Conservation (phyloP, 805 yeast genomes). For the Danielia reshetovae region DNA sequence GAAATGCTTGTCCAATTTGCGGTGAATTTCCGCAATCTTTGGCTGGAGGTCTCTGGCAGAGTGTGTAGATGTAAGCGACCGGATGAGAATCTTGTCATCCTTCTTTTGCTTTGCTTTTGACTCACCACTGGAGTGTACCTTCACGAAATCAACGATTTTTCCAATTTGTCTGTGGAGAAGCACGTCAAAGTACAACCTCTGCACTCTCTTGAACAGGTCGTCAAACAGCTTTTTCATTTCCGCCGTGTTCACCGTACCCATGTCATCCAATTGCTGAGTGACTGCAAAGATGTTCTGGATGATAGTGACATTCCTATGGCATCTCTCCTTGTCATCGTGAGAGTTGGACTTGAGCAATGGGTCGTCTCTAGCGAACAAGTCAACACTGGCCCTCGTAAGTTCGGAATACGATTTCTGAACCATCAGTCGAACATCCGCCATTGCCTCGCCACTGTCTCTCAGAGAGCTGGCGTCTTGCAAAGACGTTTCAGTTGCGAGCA, state of each 20-base stretch:
- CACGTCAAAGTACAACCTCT: conserved; percentile 31
- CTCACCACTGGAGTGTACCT: conserved; percentile 50
- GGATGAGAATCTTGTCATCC: conserved; percentile 56
- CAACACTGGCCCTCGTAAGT: conserved; percentile 30
- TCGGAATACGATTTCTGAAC: conserved; percentile 28
- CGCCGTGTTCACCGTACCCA: conserved; percentile 20
- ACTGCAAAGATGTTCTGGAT: conserved; percentile 36
- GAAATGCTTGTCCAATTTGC: conserved; percentile 56
- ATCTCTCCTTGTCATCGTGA: conserved; percentile 42
- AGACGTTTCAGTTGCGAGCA: conserved; percentile 31
- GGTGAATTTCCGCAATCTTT: conserved; percentile 52
- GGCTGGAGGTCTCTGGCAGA: conserved; percentile 55
- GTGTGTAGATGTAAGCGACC: conserved; percentile 52
- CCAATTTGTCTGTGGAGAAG: conserved; percentile 48
- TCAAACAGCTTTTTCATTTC: conserved; percentile 24
- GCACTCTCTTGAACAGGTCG: conserved; percentile 24
- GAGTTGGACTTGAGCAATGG: conserved; percentile 41
- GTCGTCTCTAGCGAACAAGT: conserved; percentile 37
- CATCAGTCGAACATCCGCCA: conserved; percentile 18
- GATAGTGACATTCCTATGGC: conserved; percentile 36
- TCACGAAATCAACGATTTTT: conserved; percentile 63
- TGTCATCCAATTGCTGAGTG: conserved; percentile 29
- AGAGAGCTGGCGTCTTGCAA: conserved; percentile 20
- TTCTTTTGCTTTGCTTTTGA: conserved; percentile 58
- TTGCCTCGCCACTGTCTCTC: conserved; percentile 15